Conservation (phyloP, 257 asterid genomes). For the Solanum corneliomulleri region DNA sequence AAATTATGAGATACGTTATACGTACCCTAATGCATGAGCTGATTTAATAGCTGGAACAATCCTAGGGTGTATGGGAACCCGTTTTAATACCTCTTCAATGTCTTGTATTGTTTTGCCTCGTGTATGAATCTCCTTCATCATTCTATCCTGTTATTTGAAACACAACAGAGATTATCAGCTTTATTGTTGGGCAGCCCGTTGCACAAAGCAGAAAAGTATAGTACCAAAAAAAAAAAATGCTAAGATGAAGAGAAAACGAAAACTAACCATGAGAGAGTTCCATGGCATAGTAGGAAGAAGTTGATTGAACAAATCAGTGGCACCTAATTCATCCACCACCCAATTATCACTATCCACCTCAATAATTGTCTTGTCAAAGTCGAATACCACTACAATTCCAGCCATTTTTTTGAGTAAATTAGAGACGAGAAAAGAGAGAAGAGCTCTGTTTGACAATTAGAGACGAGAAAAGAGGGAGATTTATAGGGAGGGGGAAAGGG, state of each 20-base stretch:
- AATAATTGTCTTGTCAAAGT: constrained; percentile 25
- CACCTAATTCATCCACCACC: constrained; percentile 17
- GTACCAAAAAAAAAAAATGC: not conserved
- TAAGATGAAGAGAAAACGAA: not conserved
- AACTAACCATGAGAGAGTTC: constrained; percentile 19
- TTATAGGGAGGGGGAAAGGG: not conserved
- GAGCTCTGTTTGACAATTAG: not conserved
- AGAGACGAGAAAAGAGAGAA: not conserved
- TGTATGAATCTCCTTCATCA: constrained; percentile 31
- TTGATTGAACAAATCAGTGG: constrained; percentile 13
- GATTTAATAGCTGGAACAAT: constrained; percentile 31
- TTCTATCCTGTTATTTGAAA: constrained; percentile 12
- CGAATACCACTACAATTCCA: constrained; percentile 12
- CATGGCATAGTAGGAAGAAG: constrained; percentile 27
- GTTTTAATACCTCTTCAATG: constrained; percentile 21
- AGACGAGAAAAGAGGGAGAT: not conserved
- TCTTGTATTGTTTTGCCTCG: constrained; percentile 27
- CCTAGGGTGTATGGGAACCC: constrained; percentile 26
- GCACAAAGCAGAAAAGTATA: not conserved
- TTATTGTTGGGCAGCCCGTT: not conserved
- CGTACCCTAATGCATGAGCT: constrained; percentile 32
- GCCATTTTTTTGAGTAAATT: not conserved
- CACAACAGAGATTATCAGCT: not conserved
- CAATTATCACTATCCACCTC: constrained; percentile 26
- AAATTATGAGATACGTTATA: not conserved